Evolutionary conservation across 768 basidiomycete species (phyloP).

Genomic region (Pulveroboletus sp.): DNA sequence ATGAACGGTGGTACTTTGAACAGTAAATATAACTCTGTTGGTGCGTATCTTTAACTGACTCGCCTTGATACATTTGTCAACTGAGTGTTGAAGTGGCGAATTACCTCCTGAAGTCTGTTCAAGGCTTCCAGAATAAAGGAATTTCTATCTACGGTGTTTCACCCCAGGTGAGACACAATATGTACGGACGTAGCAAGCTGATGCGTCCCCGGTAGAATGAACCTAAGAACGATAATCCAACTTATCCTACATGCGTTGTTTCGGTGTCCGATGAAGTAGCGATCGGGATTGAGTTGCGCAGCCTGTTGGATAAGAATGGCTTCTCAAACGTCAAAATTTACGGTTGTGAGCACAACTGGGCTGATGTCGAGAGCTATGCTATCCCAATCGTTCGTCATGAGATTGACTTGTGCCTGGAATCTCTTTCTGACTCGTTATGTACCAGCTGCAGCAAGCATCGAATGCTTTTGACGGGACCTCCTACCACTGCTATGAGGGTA

Average conservation of each 20-base stretch:
- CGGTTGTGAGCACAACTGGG: constrained; percentile 76
- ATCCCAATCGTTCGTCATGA: constrained; percentile 42
- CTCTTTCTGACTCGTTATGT: neutral
- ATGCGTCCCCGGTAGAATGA: constrained; percentile 40
- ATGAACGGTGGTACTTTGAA: constrained; percentile 65
- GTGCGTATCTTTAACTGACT: constrained; percentile 33
- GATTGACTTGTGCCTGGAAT: neutral
- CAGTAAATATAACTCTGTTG: constrained; percentile 42
- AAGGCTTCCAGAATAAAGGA: constrained; percentile 61
- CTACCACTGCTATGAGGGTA: constrained; percentile 70
- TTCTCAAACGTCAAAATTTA: constrained; percentile 58
- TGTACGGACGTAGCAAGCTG: neutral
- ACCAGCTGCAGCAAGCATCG: constrained; percentile 50
- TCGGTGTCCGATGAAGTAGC: constrained; percentile 51
- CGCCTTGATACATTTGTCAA: neutral
- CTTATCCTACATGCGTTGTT: constrained; percentile 63
- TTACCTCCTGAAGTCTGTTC: constrained; percentile 68
- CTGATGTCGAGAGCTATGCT: constrained; percentile 57
- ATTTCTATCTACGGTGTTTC: constrained; percentile 58
- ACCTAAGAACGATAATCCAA: constrained; percentile 51
- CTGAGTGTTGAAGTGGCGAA: constrained; percentile 47
- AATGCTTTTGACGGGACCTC: constrained; percentile 58
- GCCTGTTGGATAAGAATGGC: constrained; percentile 58
- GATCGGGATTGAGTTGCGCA: constrained; percentile 52
- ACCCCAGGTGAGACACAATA: constrained; percentile 37